Evolutionary conservation across 1,139 yeast genomes (phyloP), one percentile per base, ranked within the genome.

Genomic region (Kodamaea sp.): DNA sequence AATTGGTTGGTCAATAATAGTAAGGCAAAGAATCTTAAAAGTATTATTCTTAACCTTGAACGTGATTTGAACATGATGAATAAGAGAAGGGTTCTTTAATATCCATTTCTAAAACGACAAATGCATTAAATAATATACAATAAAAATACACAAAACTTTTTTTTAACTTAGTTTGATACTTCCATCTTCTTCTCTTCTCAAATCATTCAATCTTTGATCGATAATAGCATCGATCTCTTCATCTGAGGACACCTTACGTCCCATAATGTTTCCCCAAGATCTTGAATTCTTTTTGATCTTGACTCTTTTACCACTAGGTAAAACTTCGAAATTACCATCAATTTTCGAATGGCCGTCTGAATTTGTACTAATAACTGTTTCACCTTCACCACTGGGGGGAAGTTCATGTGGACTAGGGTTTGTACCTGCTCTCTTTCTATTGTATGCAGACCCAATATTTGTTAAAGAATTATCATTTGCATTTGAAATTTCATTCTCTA

Each of bases 261-360:
- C 42, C 27, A 44, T 34, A 43, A 24, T 49, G 44, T 42, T 57
- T 42, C 43, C 55, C 50, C 49, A 46, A 10, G 54, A 59, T 39
- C 65, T 43, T 55, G 43, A 46, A 23, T 44, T 47, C 33, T 57
- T 47, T 41, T 71, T 68, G 34, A 71, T 63, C 49, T 70, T 75
- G 32, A 76, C 73, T 37, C 74, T 58, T 49, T 80, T 80, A 11
- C 92, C 92, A 60, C 87, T 81, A 1, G 92, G 92, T 38, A 84
- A 62, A 26, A 78, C 62, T 49, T 84, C 90, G 38, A 67, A 73
- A 3, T 65, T 70, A 40, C 67, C 74, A 50, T 58, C 45, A 22
- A 52, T 50, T 20, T 46, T 48, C 7, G 34, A 28, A 6, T 30
- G 26, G 11, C 43, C 41, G 32, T 58, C 57, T 32, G 47, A 52